Conservation (phyloP, 192 early-diverging fungal species). For the Backusella tuberculispora region DNA sequence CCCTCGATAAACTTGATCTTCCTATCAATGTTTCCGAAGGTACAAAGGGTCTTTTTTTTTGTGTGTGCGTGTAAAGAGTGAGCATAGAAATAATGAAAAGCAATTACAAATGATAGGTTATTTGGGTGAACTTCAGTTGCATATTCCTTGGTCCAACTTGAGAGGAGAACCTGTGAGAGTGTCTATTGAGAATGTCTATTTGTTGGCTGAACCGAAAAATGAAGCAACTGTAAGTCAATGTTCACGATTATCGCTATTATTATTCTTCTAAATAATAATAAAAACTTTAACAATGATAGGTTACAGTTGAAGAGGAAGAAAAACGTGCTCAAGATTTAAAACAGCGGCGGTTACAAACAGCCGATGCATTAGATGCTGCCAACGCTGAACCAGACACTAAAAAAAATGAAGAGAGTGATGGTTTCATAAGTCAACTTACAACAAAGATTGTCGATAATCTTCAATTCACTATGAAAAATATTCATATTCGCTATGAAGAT, state of each 20-base stretch:
- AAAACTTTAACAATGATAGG: constrained; percentile 7
- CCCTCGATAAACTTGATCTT: constrained; percentile 81
- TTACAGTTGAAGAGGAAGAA: constrained; percentile 61
- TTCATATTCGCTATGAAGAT: constrained; percentile 90
- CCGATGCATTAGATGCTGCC: constrained; percentile 51
- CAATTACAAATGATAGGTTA: constrained; percentile 54
- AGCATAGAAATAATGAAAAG: constrained; percentile 12
- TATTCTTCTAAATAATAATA: not conserved
- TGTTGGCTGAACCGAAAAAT: constrained; percentile 71
- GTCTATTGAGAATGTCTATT: constrained; percentile 73
- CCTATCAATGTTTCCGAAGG: constrained; percentile 80
- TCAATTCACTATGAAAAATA: constrained; percentile 82
- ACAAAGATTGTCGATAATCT: constrained; percentile 89
- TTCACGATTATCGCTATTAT: not conserved
- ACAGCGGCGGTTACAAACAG: constrained; percentile 65
- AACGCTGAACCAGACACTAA: constrained; percentile 18
- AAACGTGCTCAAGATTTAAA: constrained; percentile 71
- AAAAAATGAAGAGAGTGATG: constrained; percentile 47
- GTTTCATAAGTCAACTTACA: constrained; percentile 74
- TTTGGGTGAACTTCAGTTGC: constrained; percentile 78
- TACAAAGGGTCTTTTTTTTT: not conserved
- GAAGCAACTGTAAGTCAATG: constrained; percentile 52
- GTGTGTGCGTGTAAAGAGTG: not conserved
- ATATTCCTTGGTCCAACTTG: constrained; percentile 90
- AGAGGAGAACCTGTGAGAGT: constrained; percentile 83